Percentiles rank a stretch among this genome's conserved stretches.
These are phyloP conservation scores for Elsinoe perseae DNA, from an alignment of 2,329 filamentous ascomycete species.

Conservation along the genomic window DNA sequence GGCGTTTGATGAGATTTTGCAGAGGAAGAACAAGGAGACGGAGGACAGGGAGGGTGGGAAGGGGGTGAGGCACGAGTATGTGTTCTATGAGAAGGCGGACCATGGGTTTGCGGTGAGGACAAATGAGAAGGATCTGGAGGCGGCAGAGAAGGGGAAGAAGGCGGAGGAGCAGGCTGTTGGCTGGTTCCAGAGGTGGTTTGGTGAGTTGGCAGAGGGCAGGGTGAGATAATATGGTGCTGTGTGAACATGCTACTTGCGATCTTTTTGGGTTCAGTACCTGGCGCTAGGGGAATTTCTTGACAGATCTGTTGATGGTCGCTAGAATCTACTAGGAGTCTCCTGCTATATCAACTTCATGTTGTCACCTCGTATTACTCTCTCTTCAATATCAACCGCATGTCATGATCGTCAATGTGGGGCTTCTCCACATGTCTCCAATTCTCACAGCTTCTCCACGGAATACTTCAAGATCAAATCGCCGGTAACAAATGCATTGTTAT, in stretches of 20 bases:
- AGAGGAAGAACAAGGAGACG: slow-evolving; percentile 29
- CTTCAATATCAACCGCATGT: background rate
- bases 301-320: background rate
- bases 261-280: background rate
- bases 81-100: slow-evolving; percentile 31
- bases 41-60: slow-evolving; percentile 24
- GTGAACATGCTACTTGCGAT: background rate
- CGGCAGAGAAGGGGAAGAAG: slow-evolving; percentile 29
- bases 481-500: background rate
- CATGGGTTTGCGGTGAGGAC: slow-evolving; percentile 34
- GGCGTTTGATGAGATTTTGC: slow-evolving; percentile 28
- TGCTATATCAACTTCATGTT: background rate
- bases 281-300: background rate
- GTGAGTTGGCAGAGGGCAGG: background rate
- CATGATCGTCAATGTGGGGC: background rate
- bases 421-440: slow-evolving; percentile 11
- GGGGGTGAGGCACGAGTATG: slow-evolving; percentile 32
- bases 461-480: background rate
- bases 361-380: background rate
- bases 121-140: slow-evolving; percentile 26
- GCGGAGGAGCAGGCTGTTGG: slow-evolving; percentile 33
- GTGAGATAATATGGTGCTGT: background rate
- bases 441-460: slow-evolving; percentile 2
- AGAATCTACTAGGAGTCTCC: background rate
- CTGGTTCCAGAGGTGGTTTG: slow-evolving; percentile 34